Base-by-base conservation (phyloP, 1,284 basidiomycete species). In the Austroboletus novae-zelandiae region DNA sequence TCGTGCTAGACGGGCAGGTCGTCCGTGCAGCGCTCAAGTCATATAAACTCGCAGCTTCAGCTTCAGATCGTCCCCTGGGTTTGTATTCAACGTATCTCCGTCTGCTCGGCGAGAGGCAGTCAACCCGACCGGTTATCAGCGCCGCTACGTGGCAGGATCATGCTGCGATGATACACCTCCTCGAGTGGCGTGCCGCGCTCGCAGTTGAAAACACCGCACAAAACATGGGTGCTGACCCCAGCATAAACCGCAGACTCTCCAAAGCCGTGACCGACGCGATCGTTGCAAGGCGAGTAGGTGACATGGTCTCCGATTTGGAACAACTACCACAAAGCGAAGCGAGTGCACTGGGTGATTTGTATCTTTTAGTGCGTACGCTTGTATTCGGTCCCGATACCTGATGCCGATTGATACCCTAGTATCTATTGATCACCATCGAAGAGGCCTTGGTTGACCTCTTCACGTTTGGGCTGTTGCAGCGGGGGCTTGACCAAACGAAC, bases 1-100 rank as follows among this genome's bases (percentile, higher is more conserved):
- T 79, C 57, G 83, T 90, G 9, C 74, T 90, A 2, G 82, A 86
- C 56, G 75, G 81, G 43, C 88, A 91, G 67, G 86, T 88, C 35
- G 80, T 86, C 25, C 78, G 86, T 25, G 80, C 83, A 0, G 84
- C 85, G 1, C 64, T 87, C 17, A 90, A 88, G 59, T 74, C 83
- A 0, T 77, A 77, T 60, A 66, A 62, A 9, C 54, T 53, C n/a
- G 67, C 69, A 27, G 54, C 59, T 23, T 53, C 52, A 9, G 15
- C 32, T n/a, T 42, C 52, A 2, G 48, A 58, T 37, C 57, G 47
- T 30, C 44, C 63, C 43, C 67, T 83, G 14, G 72, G 81, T 1
- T 76, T 75, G 1, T 80, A 79, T 6, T 76, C 79, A 2, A 54
- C 61, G 25, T 84, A 82, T 65, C 72, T 86, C 32, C 78, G 80